Evolutionary conservation across 768 basidiomycete genomes (phyloP).

Genomic region (Kwoniella europaea): DNA sequence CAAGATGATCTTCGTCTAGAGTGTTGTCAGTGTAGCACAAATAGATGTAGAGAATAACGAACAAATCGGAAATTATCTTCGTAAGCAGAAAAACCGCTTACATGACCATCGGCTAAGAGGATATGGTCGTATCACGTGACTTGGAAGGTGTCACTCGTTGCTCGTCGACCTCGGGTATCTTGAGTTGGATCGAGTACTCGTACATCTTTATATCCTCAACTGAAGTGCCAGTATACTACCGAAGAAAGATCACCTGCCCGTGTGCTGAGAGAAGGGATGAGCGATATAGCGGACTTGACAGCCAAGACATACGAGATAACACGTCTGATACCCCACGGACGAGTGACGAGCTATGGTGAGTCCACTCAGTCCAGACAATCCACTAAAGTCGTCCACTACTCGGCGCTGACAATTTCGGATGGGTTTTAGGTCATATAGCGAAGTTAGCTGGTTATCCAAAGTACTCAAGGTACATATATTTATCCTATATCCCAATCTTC

Average conservation of each 20-base stretch:
- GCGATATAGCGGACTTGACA: constrained; percentile 51
- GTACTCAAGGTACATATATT: constrained; percentile 39
- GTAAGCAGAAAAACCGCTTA: constrained; percentile 7
- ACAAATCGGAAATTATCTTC: not conserved
- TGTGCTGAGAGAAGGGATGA: constrained; percentile 21
- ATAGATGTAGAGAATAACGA: not conserved
- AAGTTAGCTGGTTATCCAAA: constrained; percentile 55
- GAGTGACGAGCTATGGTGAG: constrained; percentile 52
- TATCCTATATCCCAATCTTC: too few relatives aligned
- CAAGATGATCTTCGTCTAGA: not conserved
- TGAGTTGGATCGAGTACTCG: too few relatives aligned
- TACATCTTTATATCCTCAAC: too few relatives aligned
- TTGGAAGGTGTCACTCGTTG: too few relatives aligned
- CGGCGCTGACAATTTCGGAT: not conserved
- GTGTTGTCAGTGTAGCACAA: too few relatives aligned
- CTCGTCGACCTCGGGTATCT: too few relatives aligned
- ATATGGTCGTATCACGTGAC: not conserved
- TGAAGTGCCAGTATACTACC: too few relatives aligned
- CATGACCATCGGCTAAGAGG: not conserved
- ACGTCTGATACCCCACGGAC: constrained; percentile 43
- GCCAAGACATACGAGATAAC: constrained; percentile 52
- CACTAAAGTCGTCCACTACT: too few relatives aligned
- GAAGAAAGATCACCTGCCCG: not conserved
- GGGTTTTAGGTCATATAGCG: constrained; percentile 51
- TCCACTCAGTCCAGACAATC: not conserved